Percentiles rank a stretch among this genome's conserved stretches.
Evolutionary conservation across 768 basidiomycete genomes (phyloP).

Genomic region (Daedaleopsis nitida): DNA sequence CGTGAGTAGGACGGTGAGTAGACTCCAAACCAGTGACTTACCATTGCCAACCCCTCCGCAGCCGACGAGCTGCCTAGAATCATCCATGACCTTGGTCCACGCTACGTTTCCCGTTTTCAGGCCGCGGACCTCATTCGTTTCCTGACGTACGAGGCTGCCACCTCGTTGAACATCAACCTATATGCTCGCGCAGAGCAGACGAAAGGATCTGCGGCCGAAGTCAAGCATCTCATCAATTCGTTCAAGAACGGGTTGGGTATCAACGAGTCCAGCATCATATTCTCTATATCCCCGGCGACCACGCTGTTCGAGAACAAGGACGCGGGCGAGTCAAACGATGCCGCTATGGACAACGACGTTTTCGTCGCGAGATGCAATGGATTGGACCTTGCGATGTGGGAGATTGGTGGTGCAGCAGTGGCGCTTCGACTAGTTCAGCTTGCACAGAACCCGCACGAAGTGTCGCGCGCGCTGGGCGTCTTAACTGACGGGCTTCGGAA

Average conservation of each 20-base stretch:
- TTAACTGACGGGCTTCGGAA: conserved; percentile 77
- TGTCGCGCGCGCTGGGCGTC: conserved; percentile 72
- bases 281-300: conserved; percentile 40
- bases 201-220: conserved; percentile 32
- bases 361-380: conserved; percentile 60
- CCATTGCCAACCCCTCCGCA: conserved; percentile 26
- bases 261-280: conserved; percentile 39
- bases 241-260: conserved; percentile 52
- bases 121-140: conserved; percentile 69
- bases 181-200: conserved; percentile 43
- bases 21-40: neutral
- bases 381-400: conserved; percentile 78
- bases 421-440: conserved; percentile 74
- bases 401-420: conserved; percentile 80
- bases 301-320: conserved; percentile 16
- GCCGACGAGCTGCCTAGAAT: conserved; percentile 74
- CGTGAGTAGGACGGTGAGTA: conserved; percentile 37
- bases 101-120: conserved; percentile 77
- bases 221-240: conserved; percentile 35
- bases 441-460: conserved; percentile 76
- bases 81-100: conserved; percentile 80
- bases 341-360: conserved; percentile 49
- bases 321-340: conserved; percentile 14
- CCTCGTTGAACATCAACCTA: conserved; percentile 81
- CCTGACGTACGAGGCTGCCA: conserved; percentile 83